A percentile compares a stretch with the other conserved stretches of the same genome.
Evolutionary conservation across 164 flowering plant genomes (phyloP).

Genomic region (Kingdonia uniflora): DNA sequence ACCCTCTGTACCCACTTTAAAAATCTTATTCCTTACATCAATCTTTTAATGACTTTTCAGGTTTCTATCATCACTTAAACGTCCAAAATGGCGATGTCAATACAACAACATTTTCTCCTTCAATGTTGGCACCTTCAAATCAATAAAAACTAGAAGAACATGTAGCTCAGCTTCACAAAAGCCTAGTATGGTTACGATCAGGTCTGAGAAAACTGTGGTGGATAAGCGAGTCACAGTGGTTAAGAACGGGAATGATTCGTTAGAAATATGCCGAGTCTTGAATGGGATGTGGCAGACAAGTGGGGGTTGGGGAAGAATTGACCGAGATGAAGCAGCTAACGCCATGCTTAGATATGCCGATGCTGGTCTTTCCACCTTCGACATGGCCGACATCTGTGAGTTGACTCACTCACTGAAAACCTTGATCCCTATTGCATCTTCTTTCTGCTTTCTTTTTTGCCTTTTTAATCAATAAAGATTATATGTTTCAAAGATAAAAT

Average conservation of each 20-base stretch:
- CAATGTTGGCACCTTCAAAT: slow-evolving; percentile 7
- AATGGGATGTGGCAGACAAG: slow-evolving; percentile 99
- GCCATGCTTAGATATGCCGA: slow-evolving; percentile 86
- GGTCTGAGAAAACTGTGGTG: slow-evolving; percentile 7
- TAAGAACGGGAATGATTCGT: slow-evolving; percentile 65
- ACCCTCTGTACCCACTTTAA: too few relatives aligned
- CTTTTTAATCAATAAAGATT: too few relatives aligned
- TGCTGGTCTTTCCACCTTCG: slow-evolving; percentile 84
- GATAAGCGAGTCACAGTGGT: slow-evolving; percentile 27
- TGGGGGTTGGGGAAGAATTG: slow-evolving; percentile 88
- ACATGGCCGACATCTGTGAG: slow-evolving; percentile 90
- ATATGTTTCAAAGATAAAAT: too few relatives aligned
- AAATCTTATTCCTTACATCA: too few relatives aligned
- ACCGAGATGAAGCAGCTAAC: slow-evolving; percentile 69
- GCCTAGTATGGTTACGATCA: slow-evolving; percentile 1
- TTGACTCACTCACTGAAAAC: neutral
- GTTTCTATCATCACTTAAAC: too few relatives aligned
- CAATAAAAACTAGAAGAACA: slow-evolving; percentile 1
- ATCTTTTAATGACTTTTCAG: too few relatives aligned
- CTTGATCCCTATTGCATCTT: too few relatives aligned
- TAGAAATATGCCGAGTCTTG: slow-evolving; percentile 68
- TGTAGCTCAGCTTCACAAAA: slow-evolving; percentile 4
- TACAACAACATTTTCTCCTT: slow-evolving; percentile 8
- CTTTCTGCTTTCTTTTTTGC: too few relatives aligned
- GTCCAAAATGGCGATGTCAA: slow-evolving; percentile 7